Evolutionary conservation across 2,329 filamentous ascomycete genomes (phyloP), one percentile per base, ranked within the genome.

Genomic region (Fusarium hainanense): DNA sequence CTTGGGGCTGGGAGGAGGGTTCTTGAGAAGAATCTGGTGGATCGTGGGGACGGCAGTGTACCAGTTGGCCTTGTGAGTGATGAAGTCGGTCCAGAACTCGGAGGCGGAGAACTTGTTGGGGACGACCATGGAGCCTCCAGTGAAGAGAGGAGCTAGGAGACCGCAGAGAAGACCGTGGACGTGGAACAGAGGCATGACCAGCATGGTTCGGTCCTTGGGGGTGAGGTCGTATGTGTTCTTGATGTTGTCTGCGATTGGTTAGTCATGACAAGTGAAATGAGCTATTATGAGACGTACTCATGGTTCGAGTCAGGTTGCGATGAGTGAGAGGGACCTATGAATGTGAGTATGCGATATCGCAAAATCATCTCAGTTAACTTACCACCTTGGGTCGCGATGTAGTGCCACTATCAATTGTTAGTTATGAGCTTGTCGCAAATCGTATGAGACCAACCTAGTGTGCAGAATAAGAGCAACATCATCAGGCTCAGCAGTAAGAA

Each of bases 21-120:
- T 89, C 81, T 91, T 93, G 62, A 97, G 88, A 6, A 97, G 85
- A 74, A 97, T 95, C 77, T 96, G 93, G 79, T 97, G 93, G 77
- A 97, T 97, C 1, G 93, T 97, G 2, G 93, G 93, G n/a, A 96
- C 93, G 2, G 93, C 93, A 0, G 93, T 96, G 81, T 96, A 97
- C 93, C 93, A 97, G 78, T 93, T 97, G 27, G 93, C 93, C 69
- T 89, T 85, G 82, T 94, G 85, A 8, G 85, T 83, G 71, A 85
- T 85, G 75, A 96, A 96, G 78, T 96, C 90, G 25, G 80, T 79
- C 93, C 93, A 97, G 81, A 97, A 97, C 21, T 92, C 90, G 2
- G 88, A 87, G 11, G 93, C 93, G 6, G 92, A 95, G 85, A 97
- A 97, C 76, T 90, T 92, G 55, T 85, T 75, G 4, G 93, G 93